These are phyloP conservation scores for Dalbergia oliveri DNA, from an alignment of 306 rosid species.

Conservation along the genomic window DNA sequence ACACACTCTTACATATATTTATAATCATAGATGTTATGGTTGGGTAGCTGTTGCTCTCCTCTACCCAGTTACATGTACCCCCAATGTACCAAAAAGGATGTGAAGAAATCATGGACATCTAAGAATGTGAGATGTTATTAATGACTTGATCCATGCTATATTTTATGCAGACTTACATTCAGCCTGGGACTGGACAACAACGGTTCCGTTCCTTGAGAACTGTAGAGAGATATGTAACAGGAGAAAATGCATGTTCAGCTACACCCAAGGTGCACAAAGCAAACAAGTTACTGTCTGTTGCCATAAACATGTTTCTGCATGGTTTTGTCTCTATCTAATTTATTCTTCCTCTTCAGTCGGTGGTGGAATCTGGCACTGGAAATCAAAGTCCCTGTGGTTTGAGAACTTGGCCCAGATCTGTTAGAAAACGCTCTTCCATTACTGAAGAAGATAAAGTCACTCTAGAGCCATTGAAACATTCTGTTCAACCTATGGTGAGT, in stretches of 20 bases:
- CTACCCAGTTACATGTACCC: neutral
- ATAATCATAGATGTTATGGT: neutral
- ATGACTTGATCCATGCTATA: slow-evolving; percentile 24
- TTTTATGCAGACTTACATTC: slow-evolving; percentile 54
- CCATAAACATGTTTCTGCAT: slow-evolving; percentile 27
- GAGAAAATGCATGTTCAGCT: slow-evolving; percentile 37
- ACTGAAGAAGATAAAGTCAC: slow-evolving; percentile 33
- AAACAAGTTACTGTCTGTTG: slow-evolving; percentile 31
- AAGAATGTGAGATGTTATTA: slow-evolving; percentile 1
- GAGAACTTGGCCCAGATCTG: slow-evolving; percentile 15
- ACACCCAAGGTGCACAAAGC: slow-evolving; percentile 51
- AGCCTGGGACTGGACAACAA: slow-evolving; percentile 51
- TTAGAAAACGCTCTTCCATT: neutral
- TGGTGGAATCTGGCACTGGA: slow-evolving; percentile 19
- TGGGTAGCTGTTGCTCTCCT: neutral
- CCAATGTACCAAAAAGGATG: neutral
- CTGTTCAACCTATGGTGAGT: slow-evolving; percentile 49
- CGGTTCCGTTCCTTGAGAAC: slow-evolving; percentile 54
- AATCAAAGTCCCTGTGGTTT: slow-evolving; percentile 31
- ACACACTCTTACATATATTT: neutral
- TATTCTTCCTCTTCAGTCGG: slow-evolving; percentile 52
- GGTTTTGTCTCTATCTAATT: slow-evolving; percentile 22
- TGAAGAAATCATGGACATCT: neutral
- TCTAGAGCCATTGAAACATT: slow-evolving; percentile 32
- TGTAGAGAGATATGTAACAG: slow-evolving; percentile 53